Base-by-base conservation (phyloP, 2,329 filamentous ascomycete species). In the Fusarium sp. region DNA sequence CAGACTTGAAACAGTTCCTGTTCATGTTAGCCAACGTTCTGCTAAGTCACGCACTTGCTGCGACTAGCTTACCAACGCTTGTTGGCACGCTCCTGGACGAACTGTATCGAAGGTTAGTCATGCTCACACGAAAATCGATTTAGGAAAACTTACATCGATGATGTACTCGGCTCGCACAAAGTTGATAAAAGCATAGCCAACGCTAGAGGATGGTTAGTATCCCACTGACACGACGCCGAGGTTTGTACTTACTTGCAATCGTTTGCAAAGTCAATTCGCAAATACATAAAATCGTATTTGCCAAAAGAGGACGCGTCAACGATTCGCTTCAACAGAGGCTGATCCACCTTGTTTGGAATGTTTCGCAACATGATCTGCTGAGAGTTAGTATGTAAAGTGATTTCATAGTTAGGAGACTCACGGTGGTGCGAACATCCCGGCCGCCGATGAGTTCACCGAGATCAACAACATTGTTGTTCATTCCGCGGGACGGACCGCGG, bases 141-240 rank as follows among this genome's bases (percentile, higher is more conserved):
- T 7, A 15, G 2, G 26, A 26, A 6, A 34, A 80, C 87, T 78
- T 72, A 92, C 91, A 67, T 89, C 84, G 55, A 94, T 88, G 62
- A 96, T 94, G 77, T 93, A 89, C 62, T 91, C 83, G 1, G 93
- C 89, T 88, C 92, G 64, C 13, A 33, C 61, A 49, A 98, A 98
- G 80, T 99, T 98, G 82, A 99, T 94, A 80, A 98, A 99, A 0
- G 94, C 95, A 79, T 98, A 98, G 45, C 96, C 96, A 61, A 98
- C 95, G 77, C 94, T 97, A 67, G 76, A 43, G 5, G 10, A 26
- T 38, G 8, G 17, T 70, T 79, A 84, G 67, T 31, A 56, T 19
- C 65, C 28, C 9, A 17, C 3, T 13, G 8, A 42, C 2, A 47
- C 2, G 10, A 34, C n/a, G 2, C 2, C 34, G 6, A 5, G 5